Conservation (phyloP, 2,329 filamentous ascomycete genomes). For the Alternaria sp. region DNA sequence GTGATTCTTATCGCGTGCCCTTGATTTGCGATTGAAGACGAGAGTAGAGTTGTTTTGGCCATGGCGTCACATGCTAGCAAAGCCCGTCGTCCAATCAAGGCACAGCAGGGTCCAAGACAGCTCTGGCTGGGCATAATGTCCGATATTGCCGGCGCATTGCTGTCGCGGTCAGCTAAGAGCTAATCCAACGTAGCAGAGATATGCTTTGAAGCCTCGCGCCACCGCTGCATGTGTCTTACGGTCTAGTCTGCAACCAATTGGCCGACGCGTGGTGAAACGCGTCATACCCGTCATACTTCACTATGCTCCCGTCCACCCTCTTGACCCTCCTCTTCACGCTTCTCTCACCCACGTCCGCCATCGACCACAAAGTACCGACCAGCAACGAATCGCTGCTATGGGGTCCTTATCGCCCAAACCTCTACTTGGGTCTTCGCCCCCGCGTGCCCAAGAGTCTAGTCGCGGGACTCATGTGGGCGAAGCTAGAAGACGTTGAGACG, state of each 20-base stretch:
- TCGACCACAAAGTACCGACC: conserved; percentile 21
- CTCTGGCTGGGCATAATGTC: conserved; percentile 7
- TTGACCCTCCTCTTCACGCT: conserved; percentile 26
- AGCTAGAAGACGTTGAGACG: conserved; percentile 78
- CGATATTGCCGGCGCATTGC: conserved; percentile 14
- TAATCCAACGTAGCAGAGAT: conserved; percentile 10
- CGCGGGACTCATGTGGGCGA: conserved; percentile 86
- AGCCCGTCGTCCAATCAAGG: conserved; percentile 7
- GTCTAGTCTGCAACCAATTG: conserved; percentile 6
- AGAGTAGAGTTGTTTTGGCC: background rate
- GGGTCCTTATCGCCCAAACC: conserved; percentile 92
- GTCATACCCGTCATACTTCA: conserved; percentile 16
- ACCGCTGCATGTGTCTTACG: conserved; percentile 13
- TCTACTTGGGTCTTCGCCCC: conserved; percentile 90
- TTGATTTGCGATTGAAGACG: conserved; percentile 15
- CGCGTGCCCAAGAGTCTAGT: conserved; percentile 80
- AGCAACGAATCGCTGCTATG: conserved; percentile 86
- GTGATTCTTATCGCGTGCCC: conserved; percentile 18
- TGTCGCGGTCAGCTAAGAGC: conserved; percentile 7
- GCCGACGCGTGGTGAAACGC: conserved; percentile 15
- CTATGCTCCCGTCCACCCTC: conserved; percentile 31
- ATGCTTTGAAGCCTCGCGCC: conserved; percentile 7
- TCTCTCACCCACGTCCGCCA: conserved; percentile 19
- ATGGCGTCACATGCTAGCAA: conserved; percentile 11
- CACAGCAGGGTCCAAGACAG: conserved; percentile 6